A percentile compares a stretch with the other conserved stretches of the same genome.
Conservation (phyloP, 2,329 filamentous ascomycete genomes). For the Cryoendolithus antarcticus region DNA sequence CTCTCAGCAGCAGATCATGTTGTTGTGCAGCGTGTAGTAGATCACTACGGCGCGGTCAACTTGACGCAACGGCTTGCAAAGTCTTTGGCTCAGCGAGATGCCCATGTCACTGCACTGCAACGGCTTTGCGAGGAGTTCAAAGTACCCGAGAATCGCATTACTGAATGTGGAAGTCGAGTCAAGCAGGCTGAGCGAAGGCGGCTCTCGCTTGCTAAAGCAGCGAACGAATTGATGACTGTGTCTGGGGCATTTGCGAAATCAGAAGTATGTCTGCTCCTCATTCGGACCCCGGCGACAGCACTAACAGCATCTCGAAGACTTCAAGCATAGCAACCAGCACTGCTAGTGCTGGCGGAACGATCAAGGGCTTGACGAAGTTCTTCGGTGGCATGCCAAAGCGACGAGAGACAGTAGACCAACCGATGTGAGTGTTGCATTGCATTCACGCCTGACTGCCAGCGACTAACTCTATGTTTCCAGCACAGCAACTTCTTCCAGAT, state of each 20-base stretch:
- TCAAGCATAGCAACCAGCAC: slow-evolving; percentile 1
- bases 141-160: slow-evolving; percentile 16
- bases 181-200: slow-evolving; percentile 18
- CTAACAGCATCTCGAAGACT: background rate
- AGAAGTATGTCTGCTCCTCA: background rate
- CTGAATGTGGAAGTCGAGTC: slow-evolving; percentile 15
- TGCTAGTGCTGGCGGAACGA: slow-evolving; percentile 4
- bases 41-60: slow-evolving; percentile 19
- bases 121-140: slow-evolving; percentile 22
- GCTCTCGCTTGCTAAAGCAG: slow-evolving; percentile 10
- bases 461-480: background rate
- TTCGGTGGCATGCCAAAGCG: slow-evolving; percentile 15
- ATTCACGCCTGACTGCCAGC: background rate
- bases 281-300: no score
- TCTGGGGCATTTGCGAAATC: background rate
- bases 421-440: background rate
- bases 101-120: slow-evolving; percentile 22
- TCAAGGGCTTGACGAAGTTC: slow-evolving; percentile 16
- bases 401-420: slow-evolving; percentile 1
- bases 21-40: slow-evolving; percentile 16
- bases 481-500: slow-evolving; percentile 16
- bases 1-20: slow-evolving; percentile 14
- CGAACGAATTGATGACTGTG: background rate
- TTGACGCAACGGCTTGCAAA: slow-evolving; percentile 17
- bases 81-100: slow-evolving; percentile 21